Evolutionary conservation across 805 yeast genomes (phyloP), one percentile per base, ranked within the genome.

Genomic region (Nakazawaea populi): DNA sequence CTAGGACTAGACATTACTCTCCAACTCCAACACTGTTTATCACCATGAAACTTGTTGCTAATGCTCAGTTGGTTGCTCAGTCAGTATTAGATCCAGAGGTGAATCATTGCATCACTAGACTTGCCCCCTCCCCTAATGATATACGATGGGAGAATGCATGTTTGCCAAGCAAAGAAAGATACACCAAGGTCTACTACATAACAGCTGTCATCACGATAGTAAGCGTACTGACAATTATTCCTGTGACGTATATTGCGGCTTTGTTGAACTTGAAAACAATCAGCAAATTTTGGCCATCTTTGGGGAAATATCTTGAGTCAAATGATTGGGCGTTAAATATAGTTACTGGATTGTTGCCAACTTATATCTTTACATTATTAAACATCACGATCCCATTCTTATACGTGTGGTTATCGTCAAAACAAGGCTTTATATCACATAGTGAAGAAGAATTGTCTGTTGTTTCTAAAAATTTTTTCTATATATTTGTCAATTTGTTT

Each of bases 111-210:
- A 87, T 91, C 36, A 87, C 96, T 4, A 74, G 79, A 41, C 69
- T 90, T 50, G 99, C 99, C 0, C 98, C 98, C 0, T 96, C 98
- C 1, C 98, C 98, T 4, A 92, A 87, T 61, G 99, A 92, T 64
- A 85, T 92, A 27, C 82, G 89, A 40, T 92, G 99, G 99, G 87
- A 83, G 52, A 89, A 91, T 61, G 79, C 89, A 36, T 91, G 95
- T 58, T 70, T 91, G 60, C 82, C 95, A 0, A 74, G 96, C 50
- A 74, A 72, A 49, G 91, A 88, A 58, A 72, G 97, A 52, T 68
- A 86, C 44, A 56, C 81, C 14, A 80, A 90, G 55, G 75, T 80
- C 9, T 83, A 85, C 56, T 54, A 76, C 6, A 84, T 89, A 30
- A 85, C 94, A 1, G 55, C 83, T 2, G 62, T 85, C 40, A 87